Conservation (phyloP, 768 basidiomycete species). For the Xerocomellus chrysenteron region DNA sequence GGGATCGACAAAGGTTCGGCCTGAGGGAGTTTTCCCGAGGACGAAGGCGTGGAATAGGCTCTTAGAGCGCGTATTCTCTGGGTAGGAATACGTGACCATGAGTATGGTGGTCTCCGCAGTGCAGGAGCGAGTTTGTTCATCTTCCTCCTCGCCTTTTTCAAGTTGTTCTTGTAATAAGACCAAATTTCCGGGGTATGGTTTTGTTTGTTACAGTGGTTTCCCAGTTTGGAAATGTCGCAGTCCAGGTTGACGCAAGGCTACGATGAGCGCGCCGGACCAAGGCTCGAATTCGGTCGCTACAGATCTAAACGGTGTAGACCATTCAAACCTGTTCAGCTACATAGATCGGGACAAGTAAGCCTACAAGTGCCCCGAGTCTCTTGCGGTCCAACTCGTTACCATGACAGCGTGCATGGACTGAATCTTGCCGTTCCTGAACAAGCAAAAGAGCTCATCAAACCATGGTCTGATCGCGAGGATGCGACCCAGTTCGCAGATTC, state of each 20-base stretch:
- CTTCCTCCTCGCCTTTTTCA: neutral
- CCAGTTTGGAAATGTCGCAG: constrained; percentile 14
- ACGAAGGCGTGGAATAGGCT: constrained; percentile 18
- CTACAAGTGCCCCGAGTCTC: neutral
- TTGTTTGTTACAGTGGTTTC: constrained; percentile 16
- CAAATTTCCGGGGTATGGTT: constrained; percentile 16
- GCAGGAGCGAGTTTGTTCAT: constrained; percentile 28
- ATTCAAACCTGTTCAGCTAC: constrained; percentile 54
- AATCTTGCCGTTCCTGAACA: constrained; percentile 81
- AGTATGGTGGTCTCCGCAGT: constrained; percentile 10
- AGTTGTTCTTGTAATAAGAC: neutral
- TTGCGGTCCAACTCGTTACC: neutral
- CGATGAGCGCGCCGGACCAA: constrained; percentile 17
- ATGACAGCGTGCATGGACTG: constrained; percentile 69
- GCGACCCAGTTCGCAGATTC: constrained; percentile 67
- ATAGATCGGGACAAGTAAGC: constrained; percentile 69
- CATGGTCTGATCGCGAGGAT: constrained; percentile 77
- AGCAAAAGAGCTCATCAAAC: constrained; percentile 74
- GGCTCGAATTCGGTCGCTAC: constrained; percentile 44
- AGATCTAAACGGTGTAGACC: constrained; percentile 46
- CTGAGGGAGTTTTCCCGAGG: constrained; percentile 5
- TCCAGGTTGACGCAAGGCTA: constrained; percentile 1
- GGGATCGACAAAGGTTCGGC: constrained; percentile 3
- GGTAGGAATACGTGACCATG: constrained; percentile 1
- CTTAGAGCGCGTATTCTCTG: constrained; percentile 1